These are phyloP conservation scores for Copromyces sp. DNA, from an alignment of 495 filamentous ascomycete species.

Conservation along the genomic window DNA sequence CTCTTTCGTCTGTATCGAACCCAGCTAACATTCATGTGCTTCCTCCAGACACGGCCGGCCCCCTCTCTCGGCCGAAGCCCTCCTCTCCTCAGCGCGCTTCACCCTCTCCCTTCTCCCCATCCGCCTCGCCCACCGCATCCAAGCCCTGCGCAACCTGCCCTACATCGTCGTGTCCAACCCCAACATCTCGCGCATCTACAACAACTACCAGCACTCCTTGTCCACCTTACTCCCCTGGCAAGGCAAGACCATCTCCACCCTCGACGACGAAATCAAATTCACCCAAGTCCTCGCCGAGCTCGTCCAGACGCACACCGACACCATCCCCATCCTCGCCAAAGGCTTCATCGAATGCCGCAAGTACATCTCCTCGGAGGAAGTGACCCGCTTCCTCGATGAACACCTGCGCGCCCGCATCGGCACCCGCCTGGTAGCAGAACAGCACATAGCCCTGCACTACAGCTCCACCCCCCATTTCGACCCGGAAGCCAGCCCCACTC, in stretches of 20 bases:
- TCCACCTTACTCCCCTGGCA: constrained; percentile 82
- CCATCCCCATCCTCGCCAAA: constrained; percentile 81
- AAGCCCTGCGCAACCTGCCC: constrained; percentile 83
- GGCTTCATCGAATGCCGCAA: constrained; percentile 87
- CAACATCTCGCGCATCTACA: constrained; percentile 82
- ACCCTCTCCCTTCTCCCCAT: constrained; percentile 85
- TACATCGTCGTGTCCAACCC: constrained; percentile 97
- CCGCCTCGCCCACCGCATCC: constrained; percentile 88
- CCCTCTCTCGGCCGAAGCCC: constrained; percentile 65
- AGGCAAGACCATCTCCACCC: constrained; percentile 59
- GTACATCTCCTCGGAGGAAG: constrained; percentile 70
- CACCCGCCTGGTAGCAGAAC: constrained; percentile 87
- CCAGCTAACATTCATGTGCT: neutral
- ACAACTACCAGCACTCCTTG: constrained; percentile 87
- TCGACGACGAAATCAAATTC: constrained; percentile 84
- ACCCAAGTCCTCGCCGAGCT: constrained; percentile 87
- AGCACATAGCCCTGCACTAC: constrained; percentile 89
- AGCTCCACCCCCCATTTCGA: constrained; percentile 62
- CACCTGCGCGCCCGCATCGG: constrained; percentile 91
- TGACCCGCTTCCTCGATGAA: constrained; percentile 85
- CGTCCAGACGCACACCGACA: constrained; percentile 85
- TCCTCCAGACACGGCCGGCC: constrained; percentile 70
- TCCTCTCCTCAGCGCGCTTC: constrained; percentile 87
- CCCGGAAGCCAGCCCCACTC: constrained; percentile 29
- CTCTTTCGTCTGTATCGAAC: neutral